Evolutionary conservation across 495 filamentous ascomycete genomes (phyloP).

Genomic region (Lasiosphaeria ovina): DNA sequence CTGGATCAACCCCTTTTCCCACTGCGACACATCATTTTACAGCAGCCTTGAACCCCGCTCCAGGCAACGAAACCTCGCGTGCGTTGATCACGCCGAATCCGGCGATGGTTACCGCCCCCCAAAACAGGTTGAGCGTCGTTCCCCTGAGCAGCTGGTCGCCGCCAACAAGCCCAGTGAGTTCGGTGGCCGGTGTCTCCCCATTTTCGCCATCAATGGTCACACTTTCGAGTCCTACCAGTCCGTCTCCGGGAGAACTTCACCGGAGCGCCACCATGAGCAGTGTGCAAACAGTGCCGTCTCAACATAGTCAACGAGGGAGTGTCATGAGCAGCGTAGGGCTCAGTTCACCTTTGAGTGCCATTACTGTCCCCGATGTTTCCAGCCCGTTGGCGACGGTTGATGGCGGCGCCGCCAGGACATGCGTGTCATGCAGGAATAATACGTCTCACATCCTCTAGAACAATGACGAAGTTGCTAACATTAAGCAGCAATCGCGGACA

Average conservation of each 20-base stretch:
- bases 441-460: not conserved
- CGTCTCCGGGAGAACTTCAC: not conserved
- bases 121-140: not conserved
- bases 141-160: not conserved
- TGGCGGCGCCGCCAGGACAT: slow-evolving; percentile 1
- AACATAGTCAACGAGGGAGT: not conserved
- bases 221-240: not conserved
- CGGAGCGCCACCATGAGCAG: not conserved
- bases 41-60: not conserved
- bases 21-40: not conserved
- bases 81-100: not conserved
- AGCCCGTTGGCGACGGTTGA: not conserved
- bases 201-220: not conserved
- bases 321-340: not conserved
- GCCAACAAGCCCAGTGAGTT: not conserved
- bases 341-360: not conserved
- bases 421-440: not conserved
- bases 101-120: not conserved
- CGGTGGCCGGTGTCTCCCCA: not conserved
- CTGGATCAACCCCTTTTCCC: not conserved
- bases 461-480: not conserved
- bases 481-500: slow-evolving; percentile 3
- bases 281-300: not conserved
- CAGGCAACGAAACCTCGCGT: not conserved
- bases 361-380: not conserved